A percentile compares a stretch with the other conserved stretches of the same genome.
phyloP scores from a whole-genome alignment of 1,284 basidiomycete genomes.

The Dichomitus squalens region DNA sequence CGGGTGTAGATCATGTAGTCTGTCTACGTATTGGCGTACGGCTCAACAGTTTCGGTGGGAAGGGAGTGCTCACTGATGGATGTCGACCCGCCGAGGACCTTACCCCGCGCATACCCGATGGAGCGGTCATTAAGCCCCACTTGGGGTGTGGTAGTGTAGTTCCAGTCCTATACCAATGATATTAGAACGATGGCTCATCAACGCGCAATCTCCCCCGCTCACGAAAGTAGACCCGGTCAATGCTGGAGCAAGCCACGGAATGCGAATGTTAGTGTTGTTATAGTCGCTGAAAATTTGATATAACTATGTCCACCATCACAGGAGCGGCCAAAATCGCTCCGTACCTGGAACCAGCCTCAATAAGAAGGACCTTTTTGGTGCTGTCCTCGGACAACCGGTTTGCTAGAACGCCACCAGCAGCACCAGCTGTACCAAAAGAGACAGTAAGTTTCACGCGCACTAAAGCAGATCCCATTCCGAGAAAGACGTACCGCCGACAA shows the following conservation, averaged over 20 bases:
- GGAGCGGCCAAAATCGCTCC: too few species aligned
- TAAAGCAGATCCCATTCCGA: too few species aligned
- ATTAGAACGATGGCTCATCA: too few species aligned
- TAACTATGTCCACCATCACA: too few species aligned
- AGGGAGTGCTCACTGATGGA: constrained; percentile 30
- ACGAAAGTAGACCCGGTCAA: constrained; percentile 3
- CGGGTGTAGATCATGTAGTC: constrained; percentile 46
- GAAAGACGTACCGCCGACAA: too few species aligned
- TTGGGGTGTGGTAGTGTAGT: constrained; percentile 28
- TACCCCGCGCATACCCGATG: constrained; percentile 27
- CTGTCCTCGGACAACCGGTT: constrained; percentile 57
- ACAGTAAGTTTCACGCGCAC: too few species aligned
- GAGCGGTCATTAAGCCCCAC: constrained; percentile 29
- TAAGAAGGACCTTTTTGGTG: constrained; percentile 49
- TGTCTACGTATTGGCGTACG: too few species aligned
- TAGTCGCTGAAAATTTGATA: constrained; percentile 1
- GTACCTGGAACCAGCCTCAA: constrained; percentile 50
- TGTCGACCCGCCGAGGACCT: constrained; percentile 30
- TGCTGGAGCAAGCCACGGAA: constrained; percentile 6
- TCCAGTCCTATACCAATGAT: too few species aligned
- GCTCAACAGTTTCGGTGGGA: too few species aligned
- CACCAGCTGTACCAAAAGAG: too few species aligned
- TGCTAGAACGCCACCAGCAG: constrained; percentile 6
- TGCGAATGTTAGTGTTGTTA: constrained; percentile 2
- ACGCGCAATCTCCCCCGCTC: too few species aligned